Evolutionary conservation across 2,329 filamentous ascomycete species (phyloP).

Genomic region (Chalaropsis ovoidea): DNA sequence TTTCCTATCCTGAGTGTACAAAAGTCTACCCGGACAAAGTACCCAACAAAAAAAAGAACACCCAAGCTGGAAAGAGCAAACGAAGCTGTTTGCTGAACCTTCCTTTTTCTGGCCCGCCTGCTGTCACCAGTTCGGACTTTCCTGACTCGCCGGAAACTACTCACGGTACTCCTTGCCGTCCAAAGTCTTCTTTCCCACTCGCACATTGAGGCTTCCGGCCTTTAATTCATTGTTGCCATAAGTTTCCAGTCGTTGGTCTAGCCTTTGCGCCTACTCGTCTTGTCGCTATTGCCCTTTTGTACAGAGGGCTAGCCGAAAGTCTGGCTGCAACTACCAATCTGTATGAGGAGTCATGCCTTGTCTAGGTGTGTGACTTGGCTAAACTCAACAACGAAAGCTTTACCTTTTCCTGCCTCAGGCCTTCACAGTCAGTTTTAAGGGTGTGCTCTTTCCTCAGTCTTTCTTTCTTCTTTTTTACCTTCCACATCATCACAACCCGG

Average conservation of each 20-base stretch:
- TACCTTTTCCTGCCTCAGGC: neutral
- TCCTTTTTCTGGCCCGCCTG: too few species aligned
- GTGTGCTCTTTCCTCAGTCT: neutral
- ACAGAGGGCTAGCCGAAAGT: constrained; percentile 7
- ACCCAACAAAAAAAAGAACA: neutral
- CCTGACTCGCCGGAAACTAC: neutral
- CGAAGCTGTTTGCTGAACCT: neutral
- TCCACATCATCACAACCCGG: neutral
- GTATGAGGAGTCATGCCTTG: constrained; percentile 17
- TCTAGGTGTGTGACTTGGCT: constrained; percentile 24
- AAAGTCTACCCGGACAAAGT: too few species aligned
- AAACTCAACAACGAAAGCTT: constrained; percentile 5
- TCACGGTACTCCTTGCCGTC: neutral
- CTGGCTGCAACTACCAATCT: constrained; percentile 3
- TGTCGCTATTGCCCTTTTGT: neutral
- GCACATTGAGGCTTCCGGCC: neutral
- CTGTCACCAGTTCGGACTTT: neutral
- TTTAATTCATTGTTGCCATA: neutral
- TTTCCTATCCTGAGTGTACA: neutral
- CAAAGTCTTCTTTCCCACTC: neutral
- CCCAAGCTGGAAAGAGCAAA: neutral
- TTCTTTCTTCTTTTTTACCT: neutral
- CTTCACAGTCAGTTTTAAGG: neutral
- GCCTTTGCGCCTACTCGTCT: neutral
- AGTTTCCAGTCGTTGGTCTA: neutral